Evolutionary conservation across 352 stramenopile species (phyloP).

Genomic region (Phytophthora fragariaefolia): DNA sequence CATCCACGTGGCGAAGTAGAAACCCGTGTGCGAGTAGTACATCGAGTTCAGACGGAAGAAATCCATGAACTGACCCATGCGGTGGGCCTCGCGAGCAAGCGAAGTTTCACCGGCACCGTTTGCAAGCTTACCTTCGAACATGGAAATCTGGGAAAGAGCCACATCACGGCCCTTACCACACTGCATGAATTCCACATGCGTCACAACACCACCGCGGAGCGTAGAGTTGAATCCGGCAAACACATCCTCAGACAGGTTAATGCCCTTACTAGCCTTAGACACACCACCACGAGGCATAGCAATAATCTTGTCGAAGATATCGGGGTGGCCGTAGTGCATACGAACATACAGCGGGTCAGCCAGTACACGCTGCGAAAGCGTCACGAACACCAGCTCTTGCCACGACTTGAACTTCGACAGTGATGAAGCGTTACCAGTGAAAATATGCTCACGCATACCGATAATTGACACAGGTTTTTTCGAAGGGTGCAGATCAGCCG

Average conservation of each 20-base stretch:
- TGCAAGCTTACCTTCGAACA: slow-evolving; percentile 83
- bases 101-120: slow-evolving; percentile 80
- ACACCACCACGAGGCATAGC: slow-evolving; percentile 74
- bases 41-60: slow-evolving; percentile 87
- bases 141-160: slow-evolving; percentile 79
- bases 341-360: slow-evolving; percentile 76
- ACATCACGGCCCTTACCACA: slow-evolving; percentile 85
- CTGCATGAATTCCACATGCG: slow-evolving; percentile 83
- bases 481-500: slow-evolving; percentile 65
- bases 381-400: slow-evolving; percentile 85
- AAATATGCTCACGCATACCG: slow-evolving; percentile 88
- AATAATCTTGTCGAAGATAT: slow-evolving; percentile 86
- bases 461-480: slow-evolving; percentile 83
- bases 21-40: slow-evolving; percentile 87
- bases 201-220: slow-evolving; percentile 69
- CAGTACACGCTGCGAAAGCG: slow-evolving; percentile 77
- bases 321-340: slow-evolving; percentile 86
- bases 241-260: slow-evolving; percentile 86
- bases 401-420: slow-evolving; percentile 85
- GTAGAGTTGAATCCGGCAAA: slow-evolving; percentile 82
- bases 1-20: slow-evolving; percentile 87
- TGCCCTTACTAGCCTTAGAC: slow-evolving; percentile 80
- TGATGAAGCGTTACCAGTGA: slow-evolving; percentile 79
- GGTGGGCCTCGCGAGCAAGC: slow-evolving; percentile 74
- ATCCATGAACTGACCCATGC: slow-evolving; percentile 84